Evolutionary conservation across 768 basidiomycete species (phyloP).

Genomic region (Kockovaella imperatae): DNA sequence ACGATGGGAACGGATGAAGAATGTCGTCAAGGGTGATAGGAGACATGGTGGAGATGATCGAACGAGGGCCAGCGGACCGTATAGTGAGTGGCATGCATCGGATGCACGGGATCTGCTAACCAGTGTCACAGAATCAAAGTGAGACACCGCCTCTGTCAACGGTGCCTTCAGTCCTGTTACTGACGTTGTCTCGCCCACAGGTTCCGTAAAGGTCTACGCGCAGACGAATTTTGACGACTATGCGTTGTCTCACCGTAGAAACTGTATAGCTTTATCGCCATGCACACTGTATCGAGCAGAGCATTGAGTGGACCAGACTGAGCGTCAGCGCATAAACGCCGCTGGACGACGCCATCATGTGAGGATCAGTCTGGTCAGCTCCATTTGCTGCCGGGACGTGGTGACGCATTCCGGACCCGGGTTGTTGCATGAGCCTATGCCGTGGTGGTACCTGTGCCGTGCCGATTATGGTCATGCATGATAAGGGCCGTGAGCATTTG

Average conservation of each 20-base stretch:
- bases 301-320: too few relatives aligned
- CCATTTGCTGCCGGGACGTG: too few relatives aligned
- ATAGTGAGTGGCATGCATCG: constrained; percentile 31
- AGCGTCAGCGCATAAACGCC: too few relatives aligned
- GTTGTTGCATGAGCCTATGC: too few relatives aligned
- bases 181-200: constrained; percentile 18
- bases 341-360: too few relatives aligned
- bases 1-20: constrained; percentile 49
- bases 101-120: constrained; percentile 1
- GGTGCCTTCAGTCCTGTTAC: neutral
- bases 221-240: constrained; percentile 32
- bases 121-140: constrained; percentile 28
- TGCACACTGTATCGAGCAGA: too few relatives aligned
- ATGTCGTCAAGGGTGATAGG: constrained; percentile 56
- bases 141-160: neutral
- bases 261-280: too few relatives aligned
- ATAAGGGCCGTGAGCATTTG: too few relatives aligned
- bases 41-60: constrained; percentile 59
- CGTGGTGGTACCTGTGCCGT: too few relatives aligned
- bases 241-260: neutral
- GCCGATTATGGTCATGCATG: too few relatives aligned
- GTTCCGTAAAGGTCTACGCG: constrained; percentile 36
- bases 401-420: too few relatives aligned
- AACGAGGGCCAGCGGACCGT: constrained; percentile 52
- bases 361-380: too few relatives aligned